These are phyloP conservation scores for Agroathelia rolfsii DNA, from an alignment of 1,284 basidiomycete species.

Conservation along the genomic window DNA sequence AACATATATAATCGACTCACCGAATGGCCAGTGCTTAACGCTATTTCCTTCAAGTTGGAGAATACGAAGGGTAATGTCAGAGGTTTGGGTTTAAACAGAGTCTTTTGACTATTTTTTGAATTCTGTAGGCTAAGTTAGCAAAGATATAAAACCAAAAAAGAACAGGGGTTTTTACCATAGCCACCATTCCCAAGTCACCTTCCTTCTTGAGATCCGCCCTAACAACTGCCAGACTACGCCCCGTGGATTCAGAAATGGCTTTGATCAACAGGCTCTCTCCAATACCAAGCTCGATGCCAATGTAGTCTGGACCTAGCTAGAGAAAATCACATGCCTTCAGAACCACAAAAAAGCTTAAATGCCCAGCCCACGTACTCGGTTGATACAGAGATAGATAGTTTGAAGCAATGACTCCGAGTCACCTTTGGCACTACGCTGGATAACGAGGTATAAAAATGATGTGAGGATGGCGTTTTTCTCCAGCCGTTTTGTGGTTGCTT, in stretches of 20 bases:
- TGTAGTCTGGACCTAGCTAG: conserved; percentile 90
- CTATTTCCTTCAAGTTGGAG: conserved; percentile 78
- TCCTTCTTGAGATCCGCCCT: conserved; percentile 91
- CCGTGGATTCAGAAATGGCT: conserved; percentile 92
- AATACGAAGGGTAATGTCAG: conserved; percentile 88
- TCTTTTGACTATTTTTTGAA: conserved; percentile 90
- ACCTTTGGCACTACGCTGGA: conserved; percentile 68
- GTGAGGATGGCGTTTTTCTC: conserved; percentile 90
- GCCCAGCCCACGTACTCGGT: conserved; percentile 79
- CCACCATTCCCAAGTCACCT: conserved; percentile 93
- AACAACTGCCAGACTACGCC: conserved; percentile 72
- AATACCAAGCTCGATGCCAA: conserved; percentile 93
- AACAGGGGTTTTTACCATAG: conserved; percentile 54
- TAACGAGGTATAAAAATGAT: conserved; percentile 82
- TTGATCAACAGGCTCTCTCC: conserved; percentile 94
- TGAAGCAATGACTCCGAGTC: conserved; percentile 71
- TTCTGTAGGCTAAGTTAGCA: conserved; percentile 37
- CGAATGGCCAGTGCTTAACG: conserved; percentile 72
- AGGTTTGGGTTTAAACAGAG: conserved; percentile 89
- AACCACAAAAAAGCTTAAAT: neutral
- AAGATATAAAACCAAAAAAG: conserved; percentile 1
- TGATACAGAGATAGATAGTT: conserved; percentile 94
- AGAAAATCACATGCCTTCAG: conserved; percentile 9
- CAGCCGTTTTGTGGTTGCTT: conserved; percentile 91
- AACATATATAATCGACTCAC: conserved; percentile 30